Evolutionary conservation across 2,329 filamentous ascomycete genomes (phyloP), one percentile per base, ranked within the genome.

Genomic region (Falciphora oryzae): DNA sequence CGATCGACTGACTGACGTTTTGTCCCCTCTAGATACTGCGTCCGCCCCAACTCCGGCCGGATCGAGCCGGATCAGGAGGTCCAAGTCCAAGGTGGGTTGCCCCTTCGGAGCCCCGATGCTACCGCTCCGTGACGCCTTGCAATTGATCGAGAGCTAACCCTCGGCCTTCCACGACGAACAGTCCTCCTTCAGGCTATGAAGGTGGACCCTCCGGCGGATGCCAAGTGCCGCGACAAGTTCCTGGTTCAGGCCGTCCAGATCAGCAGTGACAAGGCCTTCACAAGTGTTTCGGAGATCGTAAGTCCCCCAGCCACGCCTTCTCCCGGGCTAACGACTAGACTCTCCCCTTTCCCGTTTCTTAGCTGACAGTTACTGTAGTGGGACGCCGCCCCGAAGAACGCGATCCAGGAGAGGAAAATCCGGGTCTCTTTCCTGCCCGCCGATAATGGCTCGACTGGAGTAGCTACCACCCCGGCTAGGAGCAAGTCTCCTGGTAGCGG

Each of bases 121-220:
- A 28, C 22, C 25, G n/a, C 5, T 62, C 53, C 56, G 59, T 22
- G 11, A 64, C 57, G 22, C 28, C n/a, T 31, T 50, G 25, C 53
- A 16, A 18, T 56, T 25, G 64, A 61, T 38, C 62, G 64, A n/a
- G 56, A 59, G 16, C 18, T 32, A 13, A 57, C 25, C 22, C 38
- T 1, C 22, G 44, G 7, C 8, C n/a, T n/a, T 29, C 3, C 38
- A 16, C 22, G 16, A 25, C 18, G 11, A 32, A 22, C 68, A 96
- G 95, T 99, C 65, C 88, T 98, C 53, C 87, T 99, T 57, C 95
- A 99, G 80, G 93, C 94, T 29, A 97, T 99, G 95, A 97, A 97
- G 83, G 87, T 92, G 74, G 93, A 98, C 73, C 94, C 94, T 65
- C 86, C 93, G 27, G 77, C 83, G 65, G 93, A 97, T 75, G 88